Evolutionary conservation across 768 basidiomycete species (phyloP).

Genomic region (Serendipita sp.): DNA sequence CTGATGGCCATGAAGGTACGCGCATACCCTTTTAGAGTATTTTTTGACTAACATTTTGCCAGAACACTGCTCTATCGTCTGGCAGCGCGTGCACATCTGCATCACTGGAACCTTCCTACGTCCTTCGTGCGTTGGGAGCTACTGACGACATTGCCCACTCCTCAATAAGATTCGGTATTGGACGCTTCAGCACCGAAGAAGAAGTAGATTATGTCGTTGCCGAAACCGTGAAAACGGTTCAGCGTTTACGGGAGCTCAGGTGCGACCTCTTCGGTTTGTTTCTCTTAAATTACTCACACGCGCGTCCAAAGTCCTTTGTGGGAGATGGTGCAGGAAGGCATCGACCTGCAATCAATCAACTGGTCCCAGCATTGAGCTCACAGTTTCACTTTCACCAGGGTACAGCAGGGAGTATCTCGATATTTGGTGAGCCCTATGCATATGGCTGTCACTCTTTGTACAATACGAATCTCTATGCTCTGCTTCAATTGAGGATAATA

Average conservation of each 20-base stretch:
- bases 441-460: too few relatives aligned
- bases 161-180: constrained; percentile 91
- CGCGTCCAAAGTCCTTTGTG: constrained; percentile 56
- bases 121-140: constrained; percentile 86
- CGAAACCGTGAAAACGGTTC: constrained; percentile 77
- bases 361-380: constrained; percentile 54
- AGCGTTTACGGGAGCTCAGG: constrained; percentile 87
- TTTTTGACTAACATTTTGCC: constrained; percentile 6
- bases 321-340: constrained; percentile 99
- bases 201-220: constrained; percentile 90
- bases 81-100: constrained; percentile 98
- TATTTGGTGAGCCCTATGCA: too few relatives aligned
- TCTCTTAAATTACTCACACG: constrained; percentile 1
- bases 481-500: too few relatives aligned
- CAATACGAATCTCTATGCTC: too few relatives aligned
- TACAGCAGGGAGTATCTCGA: too few relatives aligned
- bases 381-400: not conserved
- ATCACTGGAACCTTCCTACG: constrained; percentile 95
- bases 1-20: constrained; percentile 91
- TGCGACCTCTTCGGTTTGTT: constrained; percentile 18
- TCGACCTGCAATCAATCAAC: constrained; percentile 87
- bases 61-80: constrained; percentile 95
- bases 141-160: constrained; percentile 99
- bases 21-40: not conserved
- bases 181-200: constrained; percentile 92